These are phyloP conservation scores for Pichia sp. DNA, from an alignment of 1,139 yeast species.

Conservation along the genomic window DNA sequence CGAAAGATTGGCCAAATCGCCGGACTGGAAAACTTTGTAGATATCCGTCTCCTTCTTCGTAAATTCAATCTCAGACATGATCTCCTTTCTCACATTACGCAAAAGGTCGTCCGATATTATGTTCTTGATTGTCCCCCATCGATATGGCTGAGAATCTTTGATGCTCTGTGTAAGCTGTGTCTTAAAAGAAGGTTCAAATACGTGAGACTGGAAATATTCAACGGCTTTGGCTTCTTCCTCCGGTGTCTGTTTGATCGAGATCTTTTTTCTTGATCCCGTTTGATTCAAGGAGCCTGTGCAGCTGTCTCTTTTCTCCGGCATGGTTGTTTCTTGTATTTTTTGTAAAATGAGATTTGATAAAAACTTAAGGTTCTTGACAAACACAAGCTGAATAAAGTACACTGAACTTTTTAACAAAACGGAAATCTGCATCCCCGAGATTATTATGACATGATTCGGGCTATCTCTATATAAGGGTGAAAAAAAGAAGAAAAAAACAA, in stretches of 20 bases:
- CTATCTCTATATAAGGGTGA: too few species aligned
- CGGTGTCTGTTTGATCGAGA: constrained; percentile 31
- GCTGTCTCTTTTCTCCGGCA: constrained; percentile 11
- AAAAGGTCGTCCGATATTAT: constrained; percentile 74
- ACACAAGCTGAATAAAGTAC: not conserved
- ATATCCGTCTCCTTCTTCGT: constrained; percentile 96
- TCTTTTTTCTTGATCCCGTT: constrained; percentile 16
- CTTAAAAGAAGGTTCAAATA: constrained; percentile 50
- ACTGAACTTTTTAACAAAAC: too few species aligned
- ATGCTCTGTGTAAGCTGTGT: constrained; percentile 40
- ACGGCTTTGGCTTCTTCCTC: constrained; percentile 36
- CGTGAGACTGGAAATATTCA: constrained; percentile 49
- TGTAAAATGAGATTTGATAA: not conserved
- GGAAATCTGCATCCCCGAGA: not conserved
- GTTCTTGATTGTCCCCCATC: constrained; percentile 80
- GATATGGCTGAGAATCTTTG: constrained; percentile 64
- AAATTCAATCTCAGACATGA: constrained; percentile 77
- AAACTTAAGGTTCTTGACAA: not conserved
- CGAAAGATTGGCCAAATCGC: constrained; percentile 89
- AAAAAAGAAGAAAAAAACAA: too few species aligned
- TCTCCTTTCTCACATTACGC: constrained; percentile 78
- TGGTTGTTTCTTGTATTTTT: not conserved
- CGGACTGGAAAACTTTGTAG: constrained; percentile 90
- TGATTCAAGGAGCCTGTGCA: not conserved
- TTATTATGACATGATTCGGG: too few species aligned